Conservation (phyloP, 73 alveolate species). For the Vitrella brassicaformis region DNA sequence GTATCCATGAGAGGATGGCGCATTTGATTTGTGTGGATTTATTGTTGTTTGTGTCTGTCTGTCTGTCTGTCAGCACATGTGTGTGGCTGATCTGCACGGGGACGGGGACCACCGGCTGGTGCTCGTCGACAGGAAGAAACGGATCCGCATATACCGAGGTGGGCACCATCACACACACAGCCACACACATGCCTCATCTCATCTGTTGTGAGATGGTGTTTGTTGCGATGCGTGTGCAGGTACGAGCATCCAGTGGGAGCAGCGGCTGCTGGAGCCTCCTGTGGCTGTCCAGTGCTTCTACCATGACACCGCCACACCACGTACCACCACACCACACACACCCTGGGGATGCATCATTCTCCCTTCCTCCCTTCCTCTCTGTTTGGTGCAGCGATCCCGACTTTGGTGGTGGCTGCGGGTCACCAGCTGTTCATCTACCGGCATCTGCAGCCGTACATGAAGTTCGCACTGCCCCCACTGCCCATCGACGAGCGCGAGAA, state of each 20-base stretch:
- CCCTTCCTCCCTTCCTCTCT: too few relatives aligned
- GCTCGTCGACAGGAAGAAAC: conserved; percentile 42
- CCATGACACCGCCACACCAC: conserved; percentile 27
- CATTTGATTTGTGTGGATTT: too few relatives aligned
- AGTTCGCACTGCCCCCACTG: conserved; percentile 67
- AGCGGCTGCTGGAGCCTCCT: conserved; percentile 45
- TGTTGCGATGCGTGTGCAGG: too few relatives aligned
- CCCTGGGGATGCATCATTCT: too few relatives aligned
- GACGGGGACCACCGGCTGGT: conserved; percentile 59
- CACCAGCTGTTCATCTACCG: conserved; percentile 54
- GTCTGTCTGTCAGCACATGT: conserved; percentile 42
- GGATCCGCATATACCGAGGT: conserved; percentile 48
- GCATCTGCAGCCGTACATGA: conserved; percentile 53
- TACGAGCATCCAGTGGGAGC: conserved; percentile 48
- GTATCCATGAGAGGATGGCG: too few relatives aligned
- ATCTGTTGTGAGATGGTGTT: too few relatives aligned
- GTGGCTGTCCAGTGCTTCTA: conserved; percentile 49
- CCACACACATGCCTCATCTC: too few relatives aligned
- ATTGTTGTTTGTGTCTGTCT: too few relatives aligned
- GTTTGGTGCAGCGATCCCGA: too few relatives aligned
- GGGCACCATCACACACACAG: too few relatives aligned
- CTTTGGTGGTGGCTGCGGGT: conserved; percentile 80
- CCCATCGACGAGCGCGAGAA: conserved; percentile 56
- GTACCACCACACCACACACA: too few relatives aligned
- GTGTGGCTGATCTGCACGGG: conserved; percentile 47